Evolutionary conservation across 176 grass and related monocot genomes (phyloP), one percentile per base, ranked within the genome.

Genomic region (Calamus simplicifolius): DNA sequence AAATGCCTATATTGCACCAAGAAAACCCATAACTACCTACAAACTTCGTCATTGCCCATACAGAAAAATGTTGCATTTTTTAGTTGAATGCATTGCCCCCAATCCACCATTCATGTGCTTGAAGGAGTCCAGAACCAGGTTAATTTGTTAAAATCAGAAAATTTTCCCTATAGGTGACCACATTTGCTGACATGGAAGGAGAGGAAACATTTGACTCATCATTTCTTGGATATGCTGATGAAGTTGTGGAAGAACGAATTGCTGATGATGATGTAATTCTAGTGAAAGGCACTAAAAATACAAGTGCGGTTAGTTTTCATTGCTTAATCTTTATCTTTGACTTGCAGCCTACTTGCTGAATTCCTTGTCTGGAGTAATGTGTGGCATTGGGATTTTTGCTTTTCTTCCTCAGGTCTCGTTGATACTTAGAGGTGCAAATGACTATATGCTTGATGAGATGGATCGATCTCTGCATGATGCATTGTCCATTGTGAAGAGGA

Each of bases 111-210:
- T 43, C 35, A 13, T 43, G 35, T 12, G 35, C 35, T 43, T 43
- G 35, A 43, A 13, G 8, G 35, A 13, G 10, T 43, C 35, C 2
- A 10, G 35, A 12, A 43, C 12, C 35, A 43, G 35, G 35, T 43
- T 13, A 43, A 43, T 43, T 43, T 43, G 8, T 43, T 43, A 13
- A 43, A 35, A 43, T 43, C 3, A 66, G 49, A 26, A 17, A 19
- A 19, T 60, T 29, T 16, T 27, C 3, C 23, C 50, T 76, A 25
- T 62, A 95, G 90, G 77, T 95, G 50, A 76, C 82, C 61, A 95
- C 90, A 53, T 95, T 89, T 81, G 90, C 85, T 79, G 90, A 95
- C 67, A 89, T 95, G 90, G 90, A 89, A 84, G 90, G 82, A 38
- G 90, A 95, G 59, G 90, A 95, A 80, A 89, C 90, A n/a, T 95